Base-by-base conservation (phyloP, 1,284 basidiomycete species). In the Fomitopsis schrenkii region DNA sequence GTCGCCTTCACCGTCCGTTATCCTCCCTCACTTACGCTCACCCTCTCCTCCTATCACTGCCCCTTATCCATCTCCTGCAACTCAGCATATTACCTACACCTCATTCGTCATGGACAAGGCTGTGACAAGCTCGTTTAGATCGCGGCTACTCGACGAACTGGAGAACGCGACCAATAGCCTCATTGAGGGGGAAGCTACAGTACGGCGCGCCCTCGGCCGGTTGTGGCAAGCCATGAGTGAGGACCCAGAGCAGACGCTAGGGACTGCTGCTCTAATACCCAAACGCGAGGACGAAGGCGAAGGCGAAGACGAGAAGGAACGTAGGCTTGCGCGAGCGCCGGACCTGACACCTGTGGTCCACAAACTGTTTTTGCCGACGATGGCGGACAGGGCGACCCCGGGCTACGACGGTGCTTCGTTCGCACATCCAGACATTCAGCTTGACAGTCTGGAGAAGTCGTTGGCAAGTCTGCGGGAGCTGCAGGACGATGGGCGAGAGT, bases 91-190 rank as follows among this genome's bases (percentile, higher is more conserved):
- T 59, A 88, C 81, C 63, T 93, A 88, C 73, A 81, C 89, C n/a
- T 90, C 91, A 0, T 91, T 91, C 67, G 88, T 93, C 22, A 82
- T 93, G 80, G 91, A 93, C 72, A 90, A 88, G 64, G 82, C 89
- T 12, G 84, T 90, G n/a, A 91, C 88, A 17, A 89, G 90, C 71
- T 85, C 90, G 3, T 93, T 91, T 73, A 87, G 91, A 38, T 90
- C 91, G 33, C 80, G 78, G 56, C 75, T 91, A 50, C 75, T 93
- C n/a, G 84, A 88, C 63, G 90, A 93, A 67, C 79, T 93, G 17
- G 90, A 93, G 68, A 77, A 86, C 59, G 85, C 89, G 12, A 91
- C 90, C 15, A 91, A 91, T 69, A 84, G 83, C 44, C 82, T 93
- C 38, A 88, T 93, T 46, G 88, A 93, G 73, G 90, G 89, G 28